Evolutionary conservation across 805 yeast genomes (phyloP).

Genomic region (Naumovozyma castellii): DNA sequence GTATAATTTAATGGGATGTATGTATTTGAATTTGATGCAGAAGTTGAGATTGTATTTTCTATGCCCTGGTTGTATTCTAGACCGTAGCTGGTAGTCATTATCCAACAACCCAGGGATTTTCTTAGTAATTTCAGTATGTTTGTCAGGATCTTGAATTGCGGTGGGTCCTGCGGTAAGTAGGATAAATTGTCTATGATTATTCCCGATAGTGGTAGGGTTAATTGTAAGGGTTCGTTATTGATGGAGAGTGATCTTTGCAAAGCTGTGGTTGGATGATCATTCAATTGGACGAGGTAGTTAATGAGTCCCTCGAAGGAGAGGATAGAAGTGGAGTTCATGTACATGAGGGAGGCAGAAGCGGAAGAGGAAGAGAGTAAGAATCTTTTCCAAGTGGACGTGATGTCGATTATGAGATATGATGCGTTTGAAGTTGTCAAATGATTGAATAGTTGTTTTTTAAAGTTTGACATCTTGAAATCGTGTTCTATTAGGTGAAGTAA

Average conservation of each 20-base stretch:
- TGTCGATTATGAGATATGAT: slow-evolving; percentile 17
- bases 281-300: slow-evolving; percentile 16
- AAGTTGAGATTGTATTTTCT: slow-evolving; percentile 5
- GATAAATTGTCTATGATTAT: slow-evolving; percentile 29
- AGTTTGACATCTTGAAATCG: slow-evolving; percentile 13
- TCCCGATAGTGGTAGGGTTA: slow-evolving; percentile 22
- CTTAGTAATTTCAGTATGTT: slow-evolving; percentile 15
- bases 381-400: slow-evolving; percentile 16
- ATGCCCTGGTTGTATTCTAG: slow-evolving; percentile 24
- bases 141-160: slow-evolving; percentile 11
- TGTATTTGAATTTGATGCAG: slow-evolving; percentile 5
- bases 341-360: too few relatives aligned
- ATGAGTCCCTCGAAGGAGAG: slow-evolving; percentile 15
- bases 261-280: slow-evolving; percentile 17
- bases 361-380: too few relatives aligned
- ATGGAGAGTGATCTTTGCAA: slow-evolving; percentile 19
- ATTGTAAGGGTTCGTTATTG: slow-evolving; percentile 3
- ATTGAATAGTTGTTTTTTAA: slow-evolving; percentile 9
- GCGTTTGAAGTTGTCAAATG: slow-evolving; percentile 1
- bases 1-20: slow-evolving; percentile 18
- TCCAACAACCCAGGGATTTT: slow-evolving; percentile 23
- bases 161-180: slow-evolving; percentile 12
- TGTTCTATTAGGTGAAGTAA: slow-evolving; percentile 22
- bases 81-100: slow-evolving; percentile 20
- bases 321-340: slow-evolving; percentile 16